Evolutionary conservation across 148 eudicot genomes (phyloP).

Genomic region (Polygonum maritimum): DNA sequence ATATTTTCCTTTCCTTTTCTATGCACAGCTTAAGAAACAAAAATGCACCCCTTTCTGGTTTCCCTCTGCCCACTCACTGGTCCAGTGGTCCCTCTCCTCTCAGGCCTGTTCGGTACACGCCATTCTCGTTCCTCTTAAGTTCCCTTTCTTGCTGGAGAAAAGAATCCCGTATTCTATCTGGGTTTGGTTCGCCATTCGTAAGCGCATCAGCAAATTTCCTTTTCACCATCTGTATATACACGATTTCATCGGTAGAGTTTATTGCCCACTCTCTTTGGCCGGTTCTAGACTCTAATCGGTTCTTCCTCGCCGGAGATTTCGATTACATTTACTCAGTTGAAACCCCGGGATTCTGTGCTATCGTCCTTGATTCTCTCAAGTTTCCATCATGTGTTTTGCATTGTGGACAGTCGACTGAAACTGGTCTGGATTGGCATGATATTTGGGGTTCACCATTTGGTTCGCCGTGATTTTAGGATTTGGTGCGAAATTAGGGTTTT

Average conservation of each 20-base stretch:
- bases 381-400: neutral
- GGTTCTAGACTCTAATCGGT: neutral
- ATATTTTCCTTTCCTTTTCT: too few relatives aligned
- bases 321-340: neutral
- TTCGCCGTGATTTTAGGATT: neutral
- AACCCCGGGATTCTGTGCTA: neutral
- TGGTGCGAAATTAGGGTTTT: neutral
- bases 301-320: neutral
- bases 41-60: too few relatives aligned
- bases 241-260: neutral
- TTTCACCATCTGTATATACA: neutral
- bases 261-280: neutral
- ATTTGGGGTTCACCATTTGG: neutral
- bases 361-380: neutral
- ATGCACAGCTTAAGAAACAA: too few relatives aligned
- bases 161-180: neutral
- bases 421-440: neutral
- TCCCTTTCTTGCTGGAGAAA: neutral
- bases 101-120: neutral
- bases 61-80: neutral
- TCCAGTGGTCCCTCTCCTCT: neutral
- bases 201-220: neutral
- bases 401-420: neutral
- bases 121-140: neutral
- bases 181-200: neutral